Evolutionary conservation across 768 basidiomycete species (phyloP).

Genomic region (Amanita polypyramis): DNA sequence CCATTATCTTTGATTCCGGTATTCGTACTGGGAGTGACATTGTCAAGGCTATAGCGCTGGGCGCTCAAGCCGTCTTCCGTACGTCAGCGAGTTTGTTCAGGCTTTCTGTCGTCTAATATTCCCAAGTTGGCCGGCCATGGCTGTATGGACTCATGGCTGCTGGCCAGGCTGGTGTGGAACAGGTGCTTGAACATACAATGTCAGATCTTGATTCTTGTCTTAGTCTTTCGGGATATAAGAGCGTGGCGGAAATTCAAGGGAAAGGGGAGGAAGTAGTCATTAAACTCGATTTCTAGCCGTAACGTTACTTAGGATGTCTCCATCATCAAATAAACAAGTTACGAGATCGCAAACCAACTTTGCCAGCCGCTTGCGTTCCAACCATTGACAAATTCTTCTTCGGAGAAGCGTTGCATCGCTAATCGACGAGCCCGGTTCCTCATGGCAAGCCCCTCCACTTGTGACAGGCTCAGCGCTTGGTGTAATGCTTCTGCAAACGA

Average conservation of each 20-base stretch:
- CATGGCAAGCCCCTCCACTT: slow-evolving; percentile 47
- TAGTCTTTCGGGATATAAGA: slow-evolving; percentile 49
- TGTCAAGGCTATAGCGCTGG: slow-evolving; percentile 76
- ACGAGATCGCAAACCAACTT: slow-evolving; percentile 15
- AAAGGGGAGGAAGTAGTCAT: slow-evolving; percentile 41
- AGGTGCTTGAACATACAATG: slow-evolving; percentile 56
- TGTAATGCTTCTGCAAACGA: slow-evolving; percentile 63
- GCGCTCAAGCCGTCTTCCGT: slow-evolving; percentile 75
- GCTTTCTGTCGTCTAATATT: neutral
- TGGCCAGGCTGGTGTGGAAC: slow-evolving; percentile 67
- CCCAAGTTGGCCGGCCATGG: slow-evolving; percentile 60
- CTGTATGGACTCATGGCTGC: slow-evolving; percentile 63
- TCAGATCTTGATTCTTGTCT: slow-evolving; percentile 61
- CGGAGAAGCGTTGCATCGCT: slow-evolving; percentile 68
- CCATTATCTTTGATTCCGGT: slow-evolving; percentile 71
- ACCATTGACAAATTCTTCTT: slow-evolving; percentile 64
- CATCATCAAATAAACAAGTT: neutral
- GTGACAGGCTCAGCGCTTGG: slow-evolving; percentile 45
- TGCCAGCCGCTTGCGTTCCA: slow-evolving; percentile 64
- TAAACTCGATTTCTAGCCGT: slow-evolving; percentile 24
- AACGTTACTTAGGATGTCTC: neutral
- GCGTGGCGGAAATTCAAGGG: slow-evolving; percentile 49
- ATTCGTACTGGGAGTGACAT: slow-evolving; percentile 79
- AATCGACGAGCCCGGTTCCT: slow-evolving; percentile 57
- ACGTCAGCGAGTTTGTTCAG: slow-evolving; percentile 15